Conservation (phyloP, 805 yeast species). For the Nakazawaea molendinolei region DNA sequence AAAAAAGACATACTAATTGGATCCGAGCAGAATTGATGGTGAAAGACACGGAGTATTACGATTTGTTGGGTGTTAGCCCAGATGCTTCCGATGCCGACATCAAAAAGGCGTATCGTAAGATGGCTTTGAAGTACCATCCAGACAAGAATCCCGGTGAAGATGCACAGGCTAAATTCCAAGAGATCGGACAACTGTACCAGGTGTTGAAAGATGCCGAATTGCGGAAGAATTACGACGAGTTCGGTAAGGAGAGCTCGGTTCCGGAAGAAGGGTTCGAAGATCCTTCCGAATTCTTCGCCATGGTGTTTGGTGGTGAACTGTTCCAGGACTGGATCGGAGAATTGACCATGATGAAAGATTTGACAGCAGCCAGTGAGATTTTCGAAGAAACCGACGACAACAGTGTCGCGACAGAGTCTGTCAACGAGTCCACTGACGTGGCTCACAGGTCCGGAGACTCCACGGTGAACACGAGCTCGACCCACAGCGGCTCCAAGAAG, state of each 20-base stretch:
- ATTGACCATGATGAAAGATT: constrained; percentile 66
- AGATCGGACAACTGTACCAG: constrained; percentile 65
- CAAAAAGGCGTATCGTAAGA: constrained; percentile 74
- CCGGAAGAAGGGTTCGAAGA: constrained; percentile 71
- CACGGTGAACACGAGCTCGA: neutral
- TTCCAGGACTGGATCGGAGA: constrained; percentile 87
- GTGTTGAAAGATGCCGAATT: constrained; percentile 61
- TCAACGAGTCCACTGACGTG: constrained; percentile 4
- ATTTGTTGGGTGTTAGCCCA: constrained; percentile 48
- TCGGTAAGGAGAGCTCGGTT: constrained; percentile 66
- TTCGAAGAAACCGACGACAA: constrained; percentile 35
- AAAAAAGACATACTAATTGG: no score
- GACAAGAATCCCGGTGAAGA: constrained; percentile 72
- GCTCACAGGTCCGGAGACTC: neutral
- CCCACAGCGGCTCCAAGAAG: neutral
- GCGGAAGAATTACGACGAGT: constrained; percentile 65
- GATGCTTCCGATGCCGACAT: constrained; percentile 61
- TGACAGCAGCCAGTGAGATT: constrained; percentile 55
- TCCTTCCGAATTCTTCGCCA: constrained; percentile 63
- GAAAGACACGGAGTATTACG: constrained; percentile 69
- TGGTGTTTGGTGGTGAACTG: constrained; percentile 86
- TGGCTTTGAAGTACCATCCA: constrained; percentile 73
- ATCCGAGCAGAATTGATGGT: constrained; percentile 38
- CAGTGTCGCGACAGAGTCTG: constrained; percentile 14
- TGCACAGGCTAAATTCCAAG: constrained; percentile 69